Evolutionary conservation across 768 basidiomycete genomes (phyloP).

Genomic region (Suillus weaverae): DNA sequence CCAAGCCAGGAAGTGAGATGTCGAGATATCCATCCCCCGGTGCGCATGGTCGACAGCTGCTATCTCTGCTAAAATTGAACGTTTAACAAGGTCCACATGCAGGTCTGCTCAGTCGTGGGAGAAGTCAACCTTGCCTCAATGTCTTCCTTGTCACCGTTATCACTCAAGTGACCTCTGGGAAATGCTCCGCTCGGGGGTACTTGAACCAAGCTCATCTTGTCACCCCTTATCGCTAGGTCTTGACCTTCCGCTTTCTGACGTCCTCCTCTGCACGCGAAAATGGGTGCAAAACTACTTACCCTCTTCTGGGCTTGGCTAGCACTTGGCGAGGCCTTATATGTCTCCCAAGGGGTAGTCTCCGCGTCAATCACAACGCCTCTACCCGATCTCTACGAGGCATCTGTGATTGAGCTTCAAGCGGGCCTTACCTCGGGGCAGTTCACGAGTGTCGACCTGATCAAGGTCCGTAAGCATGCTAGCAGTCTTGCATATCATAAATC

Average conservation of each 20-base stretch:
- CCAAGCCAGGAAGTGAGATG: not conserved
- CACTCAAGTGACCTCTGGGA: constrained; percentile 3
- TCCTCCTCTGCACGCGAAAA: not conserved
- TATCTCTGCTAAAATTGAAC: constrained; percentile 3
- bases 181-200: not conserved
- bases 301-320: constrained; percentile 4
- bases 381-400: constrained; percentile 44
- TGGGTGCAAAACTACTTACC: constrained; percentile 5
- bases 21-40: not conserved
- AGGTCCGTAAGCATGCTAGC: constrained; percentile 23
- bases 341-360: not conserved
- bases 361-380: constrained; percentile 21
- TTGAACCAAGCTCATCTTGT: not conserved
- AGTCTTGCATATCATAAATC: not conserved
- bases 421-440: constrained; percentile 38
- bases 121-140: not conserved
- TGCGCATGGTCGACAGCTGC: not conserved
- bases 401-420: constrained; percentile 37
- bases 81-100: not conserved
- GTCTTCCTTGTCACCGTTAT: constrained; percentile 11
- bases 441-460: constrained; percentile 42
- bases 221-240: not conserved
- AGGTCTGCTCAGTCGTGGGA: constrained; percentile 1
- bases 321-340: constrained; percentile 1
- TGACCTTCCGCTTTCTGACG: not conserved